Evolutionary conservation across 306 rosid species (phyloP).

Genomic region (Cicer arietinum): DNA sequence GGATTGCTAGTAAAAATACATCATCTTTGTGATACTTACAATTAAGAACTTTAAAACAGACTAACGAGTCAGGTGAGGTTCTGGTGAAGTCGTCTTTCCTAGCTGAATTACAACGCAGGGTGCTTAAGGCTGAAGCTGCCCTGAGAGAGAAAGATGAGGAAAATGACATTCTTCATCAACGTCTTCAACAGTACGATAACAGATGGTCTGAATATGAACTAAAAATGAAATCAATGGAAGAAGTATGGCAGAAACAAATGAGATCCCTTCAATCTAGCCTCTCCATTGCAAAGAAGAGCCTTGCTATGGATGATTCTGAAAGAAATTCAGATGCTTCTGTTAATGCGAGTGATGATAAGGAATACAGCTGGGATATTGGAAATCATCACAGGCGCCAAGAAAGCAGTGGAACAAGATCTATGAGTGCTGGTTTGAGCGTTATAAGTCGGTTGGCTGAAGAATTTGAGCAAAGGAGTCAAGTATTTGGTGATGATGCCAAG

Average conservation of each 20-base stretch:
- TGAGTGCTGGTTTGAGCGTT: constrained; percentile 96
- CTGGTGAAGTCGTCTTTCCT: constrained; percentile 93
- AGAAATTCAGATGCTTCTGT: constrained; percentile 94
- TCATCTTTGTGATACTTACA: constrained; percentile 36
- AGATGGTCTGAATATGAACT: constrained; percentile 98
- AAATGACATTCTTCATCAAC: constrained; percentile 97
- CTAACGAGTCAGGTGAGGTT: constrained; percentile 78
- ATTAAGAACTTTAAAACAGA: constrained; percentile 54
- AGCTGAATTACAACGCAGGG: constrained; percentile 91
- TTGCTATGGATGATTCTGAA: constrained; percentile 86
- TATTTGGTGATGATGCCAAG: constrained; percentile 97
- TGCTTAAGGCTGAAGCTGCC: constrained; percentile 92
- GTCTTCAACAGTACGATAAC: constrained; percentile 89
- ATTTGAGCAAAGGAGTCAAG: constrained; percentile 98
- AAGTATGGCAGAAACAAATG: constrained; percentile 99
- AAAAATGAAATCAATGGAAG: constrained; percentile 99
- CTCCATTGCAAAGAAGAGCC: constrained; percentile 97
- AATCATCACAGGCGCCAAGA: constrained; percentile 70
- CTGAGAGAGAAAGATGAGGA: constrained; percentile 96
- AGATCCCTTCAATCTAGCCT: constrained; percentile 98
- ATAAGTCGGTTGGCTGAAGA: constrained; percentile 95
- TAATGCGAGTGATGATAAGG: constrained; percentile 84
- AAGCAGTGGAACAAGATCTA: constrained; percentile 86
- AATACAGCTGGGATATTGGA: constrained; percentile 77
- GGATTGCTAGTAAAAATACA: constrained; percentile 20